Percentiles rank a stretch among this genome's conserved stretches.
Conservation (phyloP, 345 rosid species). For the Gynandropsis gynandra region DNA sequence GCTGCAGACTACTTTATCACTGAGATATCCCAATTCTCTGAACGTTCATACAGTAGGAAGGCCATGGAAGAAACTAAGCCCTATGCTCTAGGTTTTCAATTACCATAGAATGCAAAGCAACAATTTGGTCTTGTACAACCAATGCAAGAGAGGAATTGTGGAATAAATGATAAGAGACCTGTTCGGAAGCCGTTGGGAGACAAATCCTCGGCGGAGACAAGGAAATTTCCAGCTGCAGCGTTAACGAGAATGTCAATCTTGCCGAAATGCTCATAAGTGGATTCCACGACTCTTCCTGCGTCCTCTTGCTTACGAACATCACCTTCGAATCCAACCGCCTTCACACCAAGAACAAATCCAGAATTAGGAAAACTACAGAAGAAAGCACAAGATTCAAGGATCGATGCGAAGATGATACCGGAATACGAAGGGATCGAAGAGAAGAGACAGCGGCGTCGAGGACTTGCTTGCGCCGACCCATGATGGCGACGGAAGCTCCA, state of each 20-base stretch:
- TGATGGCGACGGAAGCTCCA: conserved; percentile 70
- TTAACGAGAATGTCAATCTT: conserved; percentile 63
- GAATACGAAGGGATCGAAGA: conserved; percentile 55
- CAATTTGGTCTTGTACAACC: no score
- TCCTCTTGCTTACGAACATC: conserved; percentile 77
- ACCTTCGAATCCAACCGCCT: conserved; percentile 84
- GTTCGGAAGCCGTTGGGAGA: conserved; percentile 78
- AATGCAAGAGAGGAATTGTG: no score
- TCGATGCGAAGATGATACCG: conserved; percentile 31
- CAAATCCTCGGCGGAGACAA: conserved; percentile 68
- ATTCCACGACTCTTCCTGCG: conserved; percentile 61
- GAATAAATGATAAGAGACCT: conserved; percentile 29
- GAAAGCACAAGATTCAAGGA: conserved; percentile 5
- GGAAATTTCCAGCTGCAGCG: conserved; percentile 81
- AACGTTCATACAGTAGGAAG: no score
- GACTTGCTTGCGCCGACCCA: conserved; percentile 66
- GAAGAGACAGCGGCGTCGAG: conserved; percentile 57
- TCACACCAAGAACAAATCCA: not conserved
- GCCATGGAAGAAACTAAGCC: no score
- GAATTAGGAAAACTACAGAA: not conserved
- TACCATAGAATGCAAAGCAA: no score
- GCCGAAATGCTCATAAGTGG: conserved; percentile 57
- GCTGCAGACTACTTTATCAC: not conserved
- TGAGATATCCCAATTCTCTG: not conserved
- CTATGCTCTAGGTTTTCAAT: no score